A percentile compares a stretch with the other conserved stretches of the same genome.
These are phyloP conservation scores for Phytopythium mirpurense DNA, from an alignment of 352 stramenopile species.

Conservation along the genomic window DNA sequence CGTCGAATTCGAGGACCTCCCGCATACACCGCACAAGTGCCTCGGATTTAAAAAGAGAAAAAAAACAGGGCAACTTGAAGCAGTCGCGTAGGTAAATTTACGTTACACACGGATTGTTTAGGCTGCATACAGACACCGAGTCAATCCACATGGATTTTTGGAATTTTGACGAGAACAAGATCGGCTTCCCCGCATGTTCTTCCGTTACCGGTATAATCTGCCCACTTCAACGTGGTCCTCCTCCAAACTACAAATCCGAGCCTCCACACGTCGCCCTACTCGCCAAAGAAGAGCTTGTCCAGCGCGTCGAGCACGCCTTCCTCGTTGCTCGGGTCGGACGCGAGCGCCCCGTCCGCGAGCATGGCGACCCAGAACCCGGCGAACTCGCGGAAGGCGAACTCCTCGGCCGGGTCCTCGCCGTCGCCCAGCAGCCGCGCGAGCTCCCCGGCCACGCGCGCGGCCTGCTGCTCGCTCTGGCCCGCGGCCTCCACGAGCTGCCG, in stretches of 20 bases:
- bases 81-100: no score
- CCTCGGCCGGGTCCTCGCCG: slow-evolving; percentile 36
- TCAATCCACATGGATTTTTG: neutral
- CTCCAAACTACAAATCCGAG: neutral
- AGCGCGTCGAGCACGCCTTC: slow-evolving; percentile 23
- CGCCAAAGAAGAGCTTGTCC: slow-evolving; percentile 34
- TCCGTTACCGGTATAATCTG: no score
- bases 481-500: slow-evolving; percentile 27
- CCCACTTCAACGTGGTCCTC: slow-evolving; percentile 1
- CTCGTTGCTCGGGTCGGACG: slow-evolving; percentile 44
- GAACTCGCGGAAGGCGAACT: slow-evolving; percentile 49
- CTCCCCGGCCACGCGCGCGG: slow-evolving; percentile 27
- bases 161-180: no score
- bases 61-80: no score
- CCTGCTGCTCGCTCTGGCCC: slow-evolving; percentile 25
- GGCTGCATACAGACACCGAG: slow-evolving; percentile 1
- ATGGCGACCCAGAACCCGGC: slow-evolving; percentile 50
- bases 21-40: no score
- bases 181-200: neutral
- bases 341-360: slow-evolving; percentile 28
- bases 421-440: slow-evolving; percentile 39
- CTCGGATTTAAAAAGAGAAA: no score
- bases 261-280: neutral
- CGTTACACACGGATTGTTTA: no score
- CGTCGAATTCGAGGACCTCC: no score